Percentiles rank a stretch among this genome's conserved stretches.
Evolutionary conservation across 495 filamentous ascomycete species (phyloP).

Genomic region (Aspergillus sclerotioniger): DNA sequence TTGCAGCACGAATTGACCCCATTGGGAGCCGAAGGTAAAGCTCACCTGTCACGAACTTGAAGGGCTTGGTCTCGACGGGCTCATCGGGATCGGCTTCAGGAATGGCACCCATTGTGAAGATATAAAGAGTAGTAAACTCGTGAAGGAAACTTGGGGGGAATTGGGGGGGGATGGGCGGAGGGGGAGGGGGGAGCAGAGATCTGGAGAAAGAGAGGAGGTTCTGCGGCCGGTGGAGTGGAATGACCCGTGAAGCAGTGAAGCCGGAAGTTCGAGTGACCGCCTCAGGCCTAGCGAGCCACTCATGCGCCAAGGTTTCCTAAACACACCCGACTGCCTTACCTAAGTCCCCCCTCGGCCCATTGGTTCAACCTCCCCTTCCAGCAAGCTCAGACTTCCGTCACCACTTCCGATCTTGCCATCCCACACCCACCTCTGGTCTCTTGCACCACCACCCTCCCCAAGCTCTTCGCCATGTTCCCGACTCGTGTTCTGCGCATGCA

Average conservation of each 20-base stretch:
- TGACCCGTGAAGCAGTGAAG: conserved; percentile 40
- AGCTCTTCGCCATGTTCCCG: conserved; percentile 58
- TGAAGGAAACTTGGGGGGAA: conserved; percentile 20
- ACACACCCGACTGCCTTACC: conserved; percentile 37
- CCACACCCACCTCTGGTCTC: conserved; percentile 13
- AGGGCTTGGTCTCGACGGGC: conserved; percentile 89
- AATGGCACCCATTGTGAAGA: conserved; percentile 51
- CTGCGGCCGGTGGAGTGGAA: conserved; percentile 22
- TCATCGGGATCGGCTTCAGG: conserved; percentile 84
- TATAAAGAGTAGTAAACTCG: conserved; percentile 20
- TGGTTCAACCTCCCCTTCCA: conserved; percentile 8
- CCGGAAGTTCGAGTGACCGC: conserved; percentile 41
- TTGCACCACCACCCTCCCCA: conserved; percentile 7
- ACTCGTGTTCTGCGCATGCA: conserved; percentile 58
- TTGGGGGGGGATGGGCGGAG: conserved; percentile 16
- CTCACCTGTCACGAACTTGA: conserved; percentile 99
- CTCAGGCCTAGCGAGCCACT: conserved; percentile 47
- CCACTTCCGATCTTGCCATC: conserved; percentile 22
- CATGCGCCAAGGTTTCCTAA: conserved; percentile 39
- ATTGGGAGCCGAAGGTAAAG: conserved; percentile 24
- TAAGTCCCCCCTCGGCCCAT: background rate
- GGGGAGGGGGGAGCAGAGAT: conserved; percentile 25
- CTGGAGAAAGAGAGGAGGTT: conserved; percentile 31
- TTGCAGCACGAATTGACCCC: conserved; percentile 28
- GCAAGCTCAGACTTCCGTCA: conserved; percentile 27